Percentiles rank a stretch among this genome's conserved stretches.
phyloP scores from a whole-genome alignment of 345 rosid species.

The Rhodamnia argentea region DNA sequence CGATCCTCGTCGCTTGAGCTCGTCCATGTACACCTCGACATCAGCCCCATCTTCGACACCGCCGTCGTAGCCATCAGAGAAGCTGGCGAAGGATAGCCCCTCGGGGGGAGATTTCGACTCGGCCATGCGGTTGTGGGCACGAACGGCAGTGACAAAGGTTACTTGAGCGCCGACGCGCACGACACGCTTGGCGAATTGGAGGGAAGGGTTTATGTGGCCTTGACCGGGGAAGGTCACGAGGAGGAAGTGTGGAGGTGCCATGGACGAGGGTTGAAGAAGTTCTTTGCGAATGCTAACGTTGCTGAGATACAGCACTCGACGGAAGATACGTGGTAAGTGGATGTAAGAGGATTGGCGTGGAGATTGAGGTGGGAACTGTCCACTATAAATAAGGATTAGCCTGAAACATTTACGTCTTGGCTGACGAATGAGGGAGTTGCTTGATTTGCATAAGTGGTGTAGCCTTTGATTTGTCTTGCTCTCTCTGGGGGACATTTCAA shows the following conservation, averaged over 20 bases:
- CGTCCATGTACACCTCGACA: constrained; percentile 2
- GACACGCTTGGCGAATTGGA: constrained; percentile 53
- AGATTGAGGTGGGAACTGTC: background rate
- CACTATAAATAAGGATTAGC: background rate
- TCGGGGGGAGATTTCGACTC: constrained; percentile 26
- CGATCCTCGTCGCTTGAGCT: constrained; percentile 4
- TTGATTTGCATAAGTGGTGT: too few species aligned
- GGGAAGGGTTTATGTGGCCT: constrained; percentile 64
- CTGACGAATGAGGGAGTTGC: background rate
- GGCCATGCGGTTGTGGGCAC: constrained; percentile 12
- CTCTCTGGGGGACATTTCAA: background rate
- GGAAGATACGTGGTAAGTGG: background rate
- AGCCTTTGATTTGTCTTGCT: background rate
- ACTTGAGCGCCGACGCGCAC: constrained; percentile 32
- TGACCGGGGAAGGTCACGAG: constrained; percentile 33
- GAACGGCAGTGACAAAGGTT: constrained; percentile 28
- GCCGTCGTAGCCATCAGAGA: constrained; percentile 47
- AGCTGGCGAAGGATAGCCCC: constrained; percentile 33
- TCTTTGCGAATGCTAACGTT: background rate
- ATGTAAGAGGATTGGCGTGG: background rate
- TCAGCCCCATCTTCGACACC: constrained; percentile 26
- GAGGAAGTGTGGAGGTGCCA: constrained; percentile 22
- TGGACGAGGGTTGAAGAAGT: background rate
- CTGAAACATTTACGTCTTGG: background rate
- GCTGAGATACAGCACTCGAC: background rate